Conservation (phyloP, 768 basidiomycete species). For the Suillus lakei region DNA sequence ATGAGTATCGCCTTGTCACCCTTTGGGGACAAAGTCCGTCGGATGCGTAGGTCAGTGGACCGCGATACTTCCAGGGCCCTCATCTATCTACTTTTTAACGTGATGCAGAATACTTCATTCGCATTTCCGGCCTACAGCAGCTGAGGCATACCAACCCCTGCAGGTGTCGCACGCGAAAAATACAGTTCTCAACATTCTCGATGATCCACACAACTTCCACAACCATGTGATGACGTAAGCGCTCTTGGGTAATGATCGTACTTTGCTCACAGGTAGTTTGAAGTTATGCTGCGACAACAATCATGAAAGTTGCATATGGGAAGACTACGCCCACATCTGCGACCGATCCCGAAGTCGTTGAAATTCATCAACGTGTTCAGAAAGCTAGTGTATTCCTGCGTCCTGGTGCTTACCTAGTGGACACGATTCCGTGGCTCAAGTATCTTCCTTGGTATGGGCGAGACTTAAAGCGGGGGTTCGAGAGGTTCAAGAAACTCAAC, state of each 20-base stretch:
- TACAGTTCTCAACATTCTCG: neutral
- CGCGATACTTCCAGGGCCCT: neutral
- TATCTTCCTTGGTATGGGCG: constrained; percentile 22
- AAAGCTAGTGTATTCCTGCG: constrained; percentile 35
- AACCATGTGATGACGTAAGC: constrained; percentile 15
- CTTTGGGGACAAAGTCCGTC: constrained; percentile 40
- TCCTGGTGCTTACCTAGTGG: constrained; percentile 56
- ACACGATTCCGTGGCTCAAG: constrained; percentile 50
- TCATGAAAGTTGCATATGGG: no score
- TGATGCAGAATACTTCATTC: neutral
- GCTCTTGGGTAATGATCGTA: neutral
- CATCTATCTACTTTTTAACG: neutral
- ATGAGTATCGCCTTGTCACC: neutral
- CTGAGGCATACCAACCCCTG: neutral
- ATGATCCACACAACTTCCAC: constrained; percentile 4
- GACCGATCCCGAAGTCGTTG: neutral
- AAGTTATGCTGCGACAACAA: neutral
- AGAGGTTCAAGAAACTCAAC: no score
- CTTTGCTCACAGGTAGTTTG: neutral
- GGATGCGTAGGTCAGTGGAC: constrained; percentile 9
- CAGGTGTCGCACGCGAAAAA: neutral
- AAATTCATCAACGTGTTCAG: neutral
- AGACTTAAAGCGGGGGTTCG: constrained; percentile 27
- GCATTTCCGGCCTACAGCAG: neutral
- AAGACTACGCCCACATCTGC: no score